Conservation (phyloP, 768 basidiomycete species). For the Boletus huronensis region DNA sequence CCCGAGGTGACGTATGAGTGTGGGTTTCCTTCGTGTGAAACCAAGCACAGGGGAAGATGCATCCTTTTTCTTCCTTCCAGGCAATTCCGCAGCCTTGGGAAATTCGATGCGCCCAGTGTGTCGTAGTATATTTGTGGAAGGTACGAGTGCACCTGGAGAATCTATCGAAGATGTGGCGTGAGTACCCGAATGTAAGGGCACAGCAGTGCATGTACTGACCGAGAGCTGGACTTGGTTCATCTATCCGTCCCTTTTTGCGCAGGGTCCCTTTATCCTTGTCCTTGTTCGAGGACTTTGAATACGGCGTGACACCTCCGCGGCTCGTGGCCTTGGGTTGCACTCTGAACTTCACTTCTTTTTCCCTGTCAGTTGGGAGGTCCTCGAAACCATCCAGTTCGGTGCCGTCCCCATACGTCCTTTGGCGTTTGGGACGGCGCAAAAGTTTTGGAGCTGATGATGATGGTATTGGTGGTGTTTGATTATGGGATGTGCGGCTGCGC, state of each 20-base stretch:
- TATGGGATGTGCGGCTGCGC: slow-evolving; percentile 33
- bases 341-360: slow-evolving; percentile 71
- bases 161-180: slow-evolving; percentile 12
- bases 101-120: slow-evolving; percentile 57
- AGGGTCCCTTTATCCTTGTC: slow-evolving; percentile 53
- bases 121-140: slow-evolving; percentile 52
- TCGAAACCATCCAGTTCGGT: slow-evolving; percentile 88
- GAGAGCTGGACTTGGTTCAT: slow-evolving; percentile 33
- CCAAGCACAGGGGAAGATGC: slow-evolving; percentile 41
- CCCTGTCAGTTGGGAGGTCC: slow-evolving; percentile 82
- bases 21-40: slow-evolving; percentile 69
- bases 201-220: slow-evolving; percentile 37
- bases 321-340: slow-evolving; percentile 70
- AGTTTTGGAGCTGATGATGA: slow-evolving; percentile 57
- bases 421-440: slow-evolving; percentile 73
- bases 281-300: slow-evolving; percentile 38
- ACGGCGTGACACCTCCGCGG: slow-evolving; percentile 51
- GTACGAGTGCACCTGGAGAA: slow-evolving; percentile 31
- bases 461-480: slow-evolving; percentile 32
- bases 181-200: background rate
- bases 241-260: slow-evolving; percentile 53
- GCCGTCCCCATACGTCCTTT: slow-evolving; percentile 76
- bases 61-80: slow-evolving; percentile 55
- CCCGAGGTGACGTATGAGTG: slow-evolving; percentile 82
- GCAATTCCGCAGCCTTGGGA: slow-evolving; percentile 38